A percentile compares a stretch with the other conserved stretches of the same genome.
Evolutionary conservation across 2,329 filamentous ascomycete species (phyloP).

Genomic region (Hysterium pulicare): DNA sequence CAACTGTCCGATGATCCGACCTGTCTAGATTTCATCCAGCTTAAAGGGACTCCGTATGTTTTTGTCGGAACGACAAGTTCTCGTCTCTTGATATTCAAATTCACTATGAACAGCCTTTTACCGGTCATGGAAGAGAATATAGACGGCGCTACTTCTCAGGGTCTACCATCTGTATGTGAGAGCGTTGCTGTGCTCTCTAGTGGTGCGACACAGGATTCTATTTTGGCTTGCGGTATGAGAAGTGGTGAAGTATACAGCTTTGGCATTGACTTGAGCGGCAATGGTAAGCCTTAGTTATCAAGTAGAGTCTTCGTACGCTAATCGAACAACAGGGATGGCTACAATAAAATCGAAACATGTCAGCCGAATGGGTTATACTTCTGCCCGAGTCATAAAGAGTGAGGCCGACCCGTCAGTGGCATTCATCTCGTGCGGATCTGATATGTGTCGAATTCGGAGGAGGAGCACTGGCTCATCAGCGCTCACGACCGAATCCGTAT

Average conservation of each 20-base stretch:
- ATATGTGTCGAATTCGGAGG: constrained; percentile 33
- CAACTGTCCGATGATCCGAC: constrained; percentile 27
- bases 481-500: constrained; percentile 33
- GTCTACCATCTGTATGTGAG: constrained; percentile 25
- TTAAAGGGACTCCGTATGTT: constrained; percentile 16
- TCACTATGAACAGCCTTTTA: constrained; percentile 10
- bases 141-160: constrained; percentile 1
- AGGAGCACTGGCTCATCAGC: constrained; percentile 4
- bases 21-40: constrained; percentile 29
- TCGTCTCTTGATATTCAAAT: constrained; percentile 19
- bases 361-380: constrained; percentile 25
- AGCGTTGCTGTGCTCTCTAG: constrained; percentile 21
- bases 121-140: constrained; percentile 13
- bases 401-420: constrained; percentile 23
- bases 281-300: too few species aligned
- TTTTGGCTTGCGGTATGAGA: constrained; percentile 36
- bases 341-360: neutral
- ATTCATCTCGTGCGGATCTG: constrained; percentile 38
- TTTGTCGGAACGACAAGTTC: constrained; percentile 29
- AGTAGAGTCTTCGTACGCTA: too few species aligned
- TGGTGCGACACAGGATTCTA: constrained; percentile 5
- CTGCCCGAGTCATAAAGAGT: constrained; percentile 21
- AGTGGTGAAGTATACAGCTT: constrained; percentile 25
- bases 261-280: too few species aligned
- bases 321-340: too few species aligned